Conservation (phyloP, 2,329 filamentous ascomycete species). For the Dactylonectria macrodidyma region DNA sequence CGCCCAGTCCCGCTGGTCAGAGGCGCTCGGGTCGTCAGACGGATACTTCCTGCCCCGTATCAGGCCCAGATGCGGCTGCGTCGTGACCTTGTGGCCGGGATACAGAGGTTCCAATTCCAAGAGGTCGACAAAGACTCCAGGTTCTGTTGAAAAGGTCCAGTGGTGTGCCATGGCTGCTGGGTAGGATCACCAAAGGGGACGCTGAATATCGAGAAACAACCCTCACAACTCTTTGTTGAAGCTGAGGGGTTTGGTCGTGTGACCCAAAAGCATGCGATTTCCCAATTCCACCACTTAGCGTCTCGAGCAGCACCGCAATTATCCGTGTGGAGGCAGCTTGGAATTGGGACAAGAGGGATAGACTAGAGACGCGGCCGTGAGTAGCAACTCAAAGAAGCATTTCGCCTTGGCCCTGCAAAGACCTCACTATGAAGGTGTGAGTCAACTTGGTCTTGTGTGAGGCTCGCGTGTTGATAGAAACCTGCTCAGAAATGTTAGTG, state of each 20-base stretch:
- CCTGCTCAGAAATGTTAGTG: not conserved
- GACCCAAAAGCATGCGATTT: slow-evolving; percentile 2
- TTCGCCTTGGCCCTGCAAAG: not conserved
- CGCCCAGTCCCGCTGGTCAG: slow-evolving; percentile 64
- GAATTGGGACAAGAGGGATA: no score
- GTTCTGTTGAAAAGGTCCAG: slow-evolving; percentile 46
- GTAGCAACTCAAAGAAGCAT: not conserved
- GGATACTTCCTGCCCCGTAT: slow-evolving; percentile 64
- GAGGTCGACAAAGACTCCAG: slow-evolving; percentile 62
- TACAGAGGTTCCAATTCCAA: slow-evolving; percentile 46
- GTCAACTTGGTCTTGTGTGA: not conserved
- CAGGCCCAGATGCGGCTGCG: slow-evolving; percentile 67
- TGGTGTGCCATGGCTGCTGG: slow-evolving; percentile 32
- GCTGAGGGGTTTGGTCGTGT: slow-evolving; percentile 12
- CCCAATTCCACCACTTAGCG: not conserved
- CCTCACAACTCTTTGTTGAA: not conserved
- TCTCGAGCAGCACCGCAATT: not conserved
- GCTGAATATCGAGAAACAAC: not conserved
- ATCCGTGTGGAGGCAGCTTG: not conserved
- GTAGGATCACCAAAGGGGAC: not conserved
- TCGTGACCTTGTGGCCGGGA: slow-evolving; percentile 52
- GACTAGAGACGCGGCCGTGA: no score
- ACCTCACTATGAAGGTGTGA: not conserved
- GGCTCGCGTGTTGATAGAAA: not conserved
- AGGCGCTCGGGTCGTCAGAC: slow-evolving; percentile 51